Base-by-base conservation (phyloP, 805 yeast species). In the Candida alai region DNA sequence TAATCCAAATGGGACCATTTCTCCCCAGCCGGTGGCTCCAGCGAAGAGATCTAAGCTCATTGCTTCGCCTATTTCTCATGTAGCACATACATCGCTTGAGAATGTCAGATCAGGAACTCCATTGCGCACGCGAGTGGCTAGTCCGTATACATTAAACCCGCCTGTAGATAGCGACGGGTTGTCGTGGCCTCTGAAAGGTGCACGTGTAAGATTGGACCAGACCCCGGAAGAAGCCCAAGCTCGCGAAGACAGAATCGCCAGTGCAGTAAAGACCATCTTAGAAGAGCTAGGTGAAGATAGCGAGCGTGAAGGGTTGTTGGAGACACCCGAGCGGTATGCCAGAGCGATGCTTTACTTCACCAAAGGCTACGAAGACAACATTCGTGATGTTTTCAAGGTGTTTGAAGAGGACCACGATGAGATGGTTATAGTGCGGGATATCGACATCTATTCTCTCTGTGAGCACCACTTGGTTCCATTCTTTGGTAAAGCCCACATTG, bases 331-430 rank as follows among this genome's bases (percentile, higher is more conserved):
- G 51, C 67, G 99, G 44, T 93, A 89, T 58, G 98, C 99, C 0
- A 72, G 94, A 41, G 98, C 99, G 4, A 86, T 93, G 95, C 70
- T 93, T 28, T 90, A 70, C 52, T 87, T 93, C 69, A 93, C 99
- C 14, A 86, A 87, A 56, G 99, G 99, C 15, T 93, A 93, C 54
- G 96, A 90, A 60, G 95, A 89, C 47, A 89, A 88, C 56, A 83
- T 93, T 40, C 73, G 85, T 42, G 95, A 86, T 53, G 96, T 88
- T 18, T 84, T 93, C 52, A 90, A 93, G 50, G 95, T 93, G 5
- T 93, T 93, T 49, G 97, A 93, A 57, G 97, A 93, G 57, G 95
- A 93, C 56, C 98, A 93, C 56, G 97, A 93, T 58, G 99, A 93
- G 56, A 93, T 93, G 97, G 97, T 93, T 30, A 89, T 93, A 44